Percentiles rank a stretch among this genome's conserved stretches.
phyloP scores from a whole-genome alignment of 2,329 filamentous ascomycete species.

The Colletotrichum sp. region DNA sequence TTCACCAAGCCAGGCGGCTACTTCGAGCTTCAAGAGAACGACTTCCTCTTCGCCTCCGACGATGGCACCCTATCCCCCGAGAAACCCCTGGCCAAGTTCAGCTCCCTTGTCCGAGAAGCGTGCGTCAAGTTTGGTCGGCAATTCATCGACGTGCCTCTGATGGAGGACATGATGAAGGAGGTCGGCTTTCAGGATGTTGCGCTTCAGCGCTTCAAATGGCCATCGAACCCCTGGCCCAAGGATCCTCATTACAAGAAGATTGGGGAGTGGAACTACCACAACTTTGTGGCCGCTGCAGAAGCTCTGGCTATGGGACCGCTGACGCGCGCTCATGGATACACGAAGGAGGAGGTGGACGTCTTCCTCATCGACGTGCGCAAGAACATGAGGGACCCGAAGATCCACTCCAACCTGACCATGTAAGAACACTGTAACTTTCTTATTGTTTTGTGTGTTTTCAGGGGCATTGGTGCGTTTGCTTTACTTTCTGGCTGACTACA shows the following conservation, averaged over 20 bases:
- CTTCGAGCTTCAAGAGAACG: conserved; percentile 48
- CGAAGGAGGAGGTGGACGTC: conserved; percentile 31
- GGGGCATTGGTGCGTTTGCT: background rate
- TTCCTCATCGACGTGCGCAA: conserved; percentile 33
- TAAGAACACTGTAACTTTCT: conserved; percentile 1
- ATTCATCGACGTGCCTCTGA: conserved; percentile 20
- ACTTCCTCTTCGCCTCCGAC: conserved; percentile 40
- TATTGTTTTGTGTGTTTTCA: no score
- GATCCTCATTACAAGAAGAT: conserved; percentile 32
- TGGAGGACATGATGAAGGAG: conserved; percentile 27
- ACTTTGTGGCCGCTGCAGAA: conserved; percentile 33
- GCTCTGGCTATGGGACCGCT: conserved; percentile 38
- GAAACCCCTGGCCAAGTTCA: conserved; percentile 26
- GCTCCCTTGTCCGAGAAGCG: background rate
- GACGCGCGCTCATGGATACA: conserved; percentile 32
- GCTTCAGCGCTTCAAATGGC: conserved; percentile 32
- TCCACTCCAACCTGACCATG: conserved; percentile 35
- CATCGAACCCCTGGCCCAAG: conserved; percentile 34
- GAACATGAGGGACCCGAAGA: conserved; percentile 30
- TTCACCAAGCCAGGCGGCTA: conserved; percentile 55
- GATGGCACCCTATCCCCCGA: conserved; percentile 39
- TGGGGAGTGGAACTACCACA: conserved; percentile 27
- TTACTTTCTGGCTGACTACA: background rate
- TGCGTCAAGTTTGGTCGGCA: conserved; percentile 28
- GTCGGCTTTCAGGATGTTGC: conserved; percentile 35